Base-by-base conservation (phyloP, 345 rosid genomes). In the Dimocarpus longan region DNA sequence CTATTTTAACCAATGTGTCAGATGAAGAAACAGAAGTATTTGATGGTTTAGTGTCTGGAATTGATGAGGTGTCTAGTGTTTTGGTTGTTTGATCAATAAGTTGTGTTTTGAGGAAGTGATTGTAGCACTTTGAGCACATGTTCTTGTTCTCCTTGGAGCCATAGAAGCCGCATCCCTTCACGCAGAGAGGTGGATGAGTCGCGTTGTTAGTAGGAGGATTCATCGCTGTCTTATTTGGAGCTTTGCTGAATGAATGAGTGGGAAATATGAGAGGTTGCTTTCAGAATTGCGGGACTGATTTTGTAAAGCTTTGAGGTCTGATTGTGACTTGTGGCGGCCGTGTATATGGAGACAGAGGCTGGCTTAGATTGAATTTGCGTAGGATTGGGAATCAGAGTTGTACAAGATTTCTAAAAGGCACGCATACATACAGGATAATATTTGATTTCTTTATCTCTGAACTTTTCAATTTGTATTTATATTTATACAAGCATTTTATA, bases 71-170 rank as follows among this genome's bases (percentile, higher is more conserved):
- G 68, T 73, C 67, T 65, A 22, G 43, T 75, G 13, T 4, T 65
- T 63, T 24, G 26, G 59, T 5, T 8, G 69, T 43, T 6, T 64
- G 64, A 0, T 54, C n/a, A 16, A 24, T 12, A 16, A 46, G 5
- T 6, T 70, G 52, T 0, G 52, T 18, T 15, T 70, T 70, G 39
- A 76, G 78, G 77, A 56, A 75, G 60, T 81, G 78, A 1, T 73
- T 65, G 76, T 84, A 82, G 73, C 89, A 86, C 76, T 66, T 78
- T 13, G 89, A 84, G 68, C 87, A 80, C 16, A 82, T 59, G 60
- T 80, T 78, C 32, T 56, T 71, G 15, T 62, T 82, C 69, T 66
- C 75, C 32, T 40, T 24, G 4, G 71, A 75, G 1, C 87, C 82
- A 26, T 75, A 80, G 71, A 80, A 80, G 5, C 86, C 87, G 13